Percentiles rank a stretch among this genome's conserved stretches.
Conservation (phyloP, 331 rosid genomes). For the Quercus phellos region DNA sequence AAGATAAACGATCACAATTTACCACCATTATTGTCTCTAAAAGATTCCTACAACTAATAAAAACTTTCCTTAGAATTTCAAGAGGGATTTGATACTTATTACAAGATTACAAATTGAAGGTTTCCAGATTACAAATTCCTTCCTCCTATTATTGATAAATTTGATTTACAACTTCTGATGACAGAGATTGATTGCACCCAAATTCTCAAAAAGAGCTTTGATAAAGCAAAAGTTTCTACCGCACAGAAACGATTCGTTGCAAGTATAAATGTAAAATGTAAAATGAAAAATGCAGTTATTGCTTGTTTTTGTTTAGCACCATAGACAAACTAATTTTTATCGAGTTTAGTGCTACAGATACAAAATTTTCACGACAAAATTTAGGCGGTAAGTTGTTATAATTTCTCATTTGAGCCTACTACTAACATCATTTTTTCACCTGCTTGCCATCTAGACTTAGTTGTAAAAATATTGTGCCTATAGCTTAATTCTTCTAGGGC, state of each 20-base stretch:
- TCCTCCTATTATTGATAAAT: not conserved
- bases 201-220: not conserved
- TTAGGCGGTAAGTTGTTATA: no score
- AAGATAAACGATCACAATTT: no score
- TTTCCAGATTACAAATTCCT: not conserved
- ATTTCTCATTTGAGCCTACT: no score
- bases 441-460: no score
- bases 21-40: no score
- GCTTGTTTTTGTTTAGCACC: slow-evolving; percentile 41
- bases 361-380: no score
- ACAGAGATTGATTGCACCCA: not conserved
- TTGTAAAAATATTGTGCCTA: no score
- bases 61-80: no score
- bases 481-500: no score
- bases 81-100: not conserved
- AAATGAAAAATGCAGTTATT: slow-evolving; percentile 2
- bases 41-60: no score
- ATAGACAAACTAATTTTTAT: slow-evolving; percentile 41
- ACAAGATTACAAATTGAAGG: not conserved
- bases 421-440: no score
- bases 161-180: not conserved
- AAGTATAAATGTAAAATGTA: not conserved
- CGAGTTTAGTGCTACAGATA: no score
- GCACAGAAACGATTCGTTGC: not conserved
- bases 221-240: not conserved